Evolutionary conservation across 106 monocot genomes (phyloP), one percentile per base, ranked within the genome.

Genomic region (Allium fistulosum): DNA sequence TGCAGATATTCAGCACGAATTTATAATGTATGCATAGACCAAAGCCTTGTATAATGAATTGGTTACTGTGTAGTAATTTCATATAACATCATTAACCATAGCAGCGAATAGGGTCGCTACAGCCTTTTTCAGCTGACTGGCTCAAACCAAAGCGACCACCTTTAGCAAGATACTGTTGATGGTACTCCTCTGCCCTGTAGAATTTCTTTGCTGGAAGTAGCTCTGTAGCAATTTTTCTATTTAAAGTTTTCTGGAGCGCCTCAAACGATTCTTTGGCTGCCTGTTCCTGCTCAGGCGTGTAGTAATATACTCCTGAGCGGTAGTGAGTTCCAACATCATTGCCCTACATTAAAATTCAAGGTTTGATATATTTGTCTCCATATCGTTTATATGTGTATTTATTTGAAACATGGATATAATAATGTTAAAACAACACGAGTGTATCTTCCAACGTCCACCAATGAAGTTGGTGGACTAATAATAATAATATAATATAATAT

Each of bases 121-220:
- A 97, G 48, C 96, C 96, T 71, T 97, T 97, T 0, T 58, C 59
- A 12, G 88, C 66, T 17, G 96, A 92, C 73, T 97, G 96, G 28
- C 64, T 76, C 49, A 81, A 84, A 46, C 92, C 96, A 63, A 87
- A 92, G 49, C 96, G 88, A 2, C 96, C 96, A 1, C 96, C 96
- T 77, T 92, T 97, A 26, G 69, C 86, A 51, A 97, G 88, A 65
- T 97, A 97, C 72, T 92, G 96, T 74, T 97, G 96, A 58, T 97
- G 96, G 76, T 97, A 92, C 76, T 97, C 96, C 72, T 97, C 96
- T 26, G 96, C 96, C 15, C 77, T 64, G 75, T 97, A 92, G 75
- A 92, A 97, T 66, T 89, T 92, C 75, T 92, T 92, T 46, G 96
- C 88, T 6, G 87, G 96, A 55, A 97, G 88, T 51, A 97, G 92